These are phyloP conservation scores for Brassica cretica DNA, from an alignment of 345 rosid genomes.

Conservation along the genomic window DNA sequence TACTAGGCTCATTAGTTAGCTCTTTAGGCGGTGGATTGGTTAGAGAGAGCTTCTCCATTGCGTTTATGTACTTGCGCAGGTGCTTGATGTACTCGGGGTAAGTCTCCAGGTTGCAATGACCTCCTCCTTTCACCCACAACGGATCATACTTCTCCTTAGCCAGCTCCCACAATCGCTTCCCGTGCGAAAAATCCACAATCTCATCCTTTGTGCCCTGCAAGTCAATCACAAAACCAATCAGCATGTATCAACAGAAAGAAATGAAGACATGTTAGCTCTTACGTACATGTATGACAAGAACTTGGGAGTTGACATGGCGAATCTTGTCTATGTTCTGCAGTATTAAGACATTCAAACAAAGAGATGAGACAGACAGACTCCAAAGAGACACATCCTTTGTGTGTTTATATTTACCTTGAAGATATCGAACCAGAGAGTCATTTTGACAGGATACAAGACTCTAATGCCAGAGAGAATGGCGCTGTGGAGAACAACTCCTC, in stretches of 20 bases:
- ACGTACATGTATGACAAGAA: conserved; percentile 96
- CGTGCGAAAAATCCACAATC: conserved; percentile 83
- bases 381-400: not conserved
- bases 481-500: conserved; percentile 94
- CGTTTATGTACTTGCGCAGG: conserved; percentile 69
- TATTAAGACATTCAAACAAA: conserved; percentile 21
- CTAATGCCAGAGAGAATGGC: conserved; percentile 94
- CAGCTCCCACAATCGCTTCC: conserved; percentile 92
- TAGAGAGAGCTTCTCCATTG: conserved; percentile 84
- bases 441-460: conserved; percentile 86
- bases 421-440: conserved; percentile 96
- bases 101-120: conserved; percentile 96
- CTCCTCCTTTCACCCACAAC: conserved; percentile 96
- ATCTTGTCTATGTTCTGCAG: conserved; percentile 97
- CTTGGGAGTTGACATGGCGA: conserved; percentile 77
- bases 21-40: conserved; percentile 54
- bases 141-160: conserved; percentile 90
- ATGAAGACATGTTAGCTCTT: not conserved
- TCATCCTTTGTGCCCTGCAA: conserved; percentile 91
- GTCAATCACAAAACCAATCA: conserved; percentile 2
- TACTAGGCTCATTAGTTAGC: conserved; percentile 52
- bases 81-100: conserved; percentile 92
- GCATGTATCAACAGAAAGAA: not conserved
- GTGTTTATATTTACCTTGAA: conserved; percentile 56
- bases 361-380: conserved; percentile 22